Conservation (phyloP, 495 filamentous ascomycete genomes). For the Apodospora peruviana region DNA sequence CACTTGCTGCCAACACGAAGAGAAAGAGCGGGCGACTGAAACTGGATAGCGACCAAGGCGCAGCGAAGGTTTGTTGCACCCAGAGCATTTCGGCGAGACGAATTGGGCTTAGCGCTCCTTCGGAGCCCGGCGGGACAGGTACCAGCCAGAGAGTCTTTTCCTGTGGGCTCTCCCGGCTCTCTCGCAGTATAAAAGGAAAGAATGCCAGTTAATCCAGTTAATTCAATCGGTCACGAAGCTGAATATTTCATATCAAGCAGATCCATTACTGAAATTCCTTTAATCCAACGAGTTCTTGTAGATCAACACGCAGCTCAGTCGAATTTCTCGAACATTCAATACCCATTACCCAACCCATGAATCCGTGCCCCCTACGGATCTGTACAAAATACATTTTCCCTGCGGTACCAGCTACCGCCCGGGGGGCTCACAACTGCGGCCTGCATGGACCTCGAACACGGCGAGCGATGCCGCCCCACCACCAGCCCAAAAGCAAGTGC, state of each 20-base stretch:
- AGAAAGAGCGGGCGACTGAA: not conserved
- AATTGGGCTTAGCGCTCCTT: slow-evolving; percentile 20
- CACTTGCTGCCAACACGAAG: slow-evolving; percentile 19
- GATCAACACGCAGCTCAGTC: not conserved
- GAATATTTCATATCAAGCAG: no score
- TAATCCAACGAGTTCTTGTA: no score
- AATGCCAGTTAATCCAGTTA: no score
- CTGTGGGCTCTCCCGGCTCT: slow-evolving; percentile 4
- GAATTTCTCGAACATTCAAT: not conserved
- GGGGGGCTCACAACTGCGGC: slow-evolving; percentile 1
- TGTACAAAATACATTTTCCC: slow-evolving; percentile 17
- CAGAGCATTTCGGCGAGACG: slow-evolving; percentile 27
- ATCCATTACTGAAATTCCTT: no score
- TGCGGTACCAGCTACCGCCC: slow-evolving; percentile 14
- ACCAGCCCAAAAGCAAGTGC: not conserved
- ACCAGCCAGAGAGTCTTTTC: slow-evolving; percentile 7
- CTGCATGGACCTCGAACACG: slow-evolving; percentile 27
- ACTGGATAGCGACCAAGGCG: slow-evolving; percentile 19
- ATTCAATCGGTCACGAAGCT: no score
- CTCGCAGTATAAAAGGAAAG: not conserved
- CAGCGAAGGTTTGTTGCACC: slow-evolving; percentile 17
- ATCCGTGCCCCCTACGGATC: not conserved
- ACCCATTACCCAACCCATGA: not conserved
- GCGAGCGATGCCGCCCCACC: slow-evolving; percentile 15
- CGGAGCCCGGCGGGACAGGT: slow-evolving; percentile 1